These are phyloP conservation scores for Psilocybe mexicana DNA, from an alignment of 1,284 basidiomycete genomes.

Conservation along the genomic window DNA sequence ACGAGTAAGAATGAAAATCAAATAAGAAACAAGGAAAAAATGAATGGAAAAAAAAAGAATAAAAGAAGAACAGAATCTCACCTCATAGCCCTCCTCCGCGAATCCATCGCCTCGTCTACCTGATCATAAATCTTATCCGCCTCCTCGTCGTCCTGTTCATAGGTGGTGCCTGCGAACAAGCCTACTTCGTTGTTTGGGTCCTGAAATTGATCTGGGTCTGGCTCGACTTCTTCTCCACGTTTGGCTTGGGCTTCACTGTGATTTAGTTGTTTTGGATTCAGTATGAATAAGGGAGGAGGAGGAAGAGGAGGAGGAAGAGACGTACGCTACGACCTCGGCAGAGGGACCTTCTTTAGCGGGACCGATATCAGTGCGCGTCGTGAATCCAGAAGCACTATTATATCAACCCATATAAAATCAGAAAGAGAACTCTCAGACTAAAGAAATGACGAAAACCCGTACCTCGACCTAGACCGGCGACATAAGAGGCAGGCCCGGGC, in stretches of 20 bases:
- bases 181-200: slow-evolving; percentile 98
- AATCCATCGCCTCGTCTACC: slow-evolving; percentile 91
- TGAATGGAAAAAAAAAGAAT: too few species aligned
- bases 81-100: slow-evolving; percentile 78
- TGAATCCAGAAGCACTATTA: slow-evolving; percentile 89
- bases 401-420: neutral
- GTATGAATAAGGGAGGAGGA: slow-evolving; percentile 3
- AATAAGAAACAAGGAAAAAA: too few species aligned
- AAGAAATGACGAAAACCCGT: slow-evolving; percentile 26
- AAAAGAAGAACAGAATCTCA: slow-evolving; percentile 40
- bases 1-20: too few species aligned
- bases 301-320: neutral
- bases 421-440: neutral
- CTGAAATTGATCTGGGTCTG: slow-evolving; percentile 89
- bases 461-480: slow-evolving; percentile 96
- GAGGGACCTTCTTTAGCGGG: slow-evolving; percentile 94
- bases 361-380: slow-evolving; percentile 98
- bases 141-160: slow-evolving; percentile 97
- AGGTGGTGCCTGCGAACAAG: slow-evolving; percentile 92
- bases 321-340: slow-evolving; percentile 82
- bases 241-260: slow-evolving; percentile 76
- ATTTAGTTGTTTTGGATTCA: neutral
- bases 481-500: slow-evolving; percentile 91
- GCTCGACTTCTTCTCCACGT: slow-evolving; percentile 84
- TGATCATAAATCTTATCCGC: slow-evolving; percentile 93